phyloP scores from a whole-genome alignment of 176 grass and related monocot genomes.

The Pontederia paniculata region DNA sequence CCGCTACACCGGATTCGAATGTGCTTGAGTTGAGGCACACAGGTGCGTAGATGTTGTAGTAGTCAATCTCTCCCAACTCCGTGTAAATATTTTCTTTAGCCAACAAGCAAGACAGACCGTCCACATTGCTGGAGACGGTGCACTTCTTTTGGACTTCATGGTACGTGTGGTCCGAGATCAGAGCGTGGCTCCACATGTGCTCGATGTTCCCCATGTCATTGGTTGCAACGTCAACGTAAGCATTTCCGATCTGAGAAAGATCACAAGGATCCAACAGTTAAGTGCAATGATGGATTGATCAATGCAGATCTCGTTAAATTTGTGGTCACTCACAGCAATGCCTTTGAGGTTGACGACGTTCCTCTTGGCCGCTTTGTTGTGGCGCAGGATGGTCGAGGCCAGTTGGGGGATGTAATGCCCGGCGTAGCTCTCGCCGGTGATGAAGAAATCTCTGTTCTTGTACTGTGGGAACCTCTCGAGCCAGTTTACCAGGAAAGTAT shows the following conservation, averaged over 20 bases:
- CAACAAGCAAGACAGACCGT: background rate
- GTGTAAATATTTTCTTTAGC: background rate
- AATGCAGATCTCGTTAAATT: too few relatives aligned
- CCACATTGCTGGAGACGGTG: background rate
- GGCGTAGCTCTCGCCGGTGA: conserved; percentile 47
- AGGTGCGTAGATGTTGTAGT: conserved; percentile 11
- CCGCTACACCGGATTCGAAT: background rate
- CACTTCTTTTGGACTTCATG: background rate
- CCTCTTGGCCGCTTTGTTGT: conserved; percentile 6
- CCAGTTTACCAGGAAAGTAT: conserved; percentile 22
- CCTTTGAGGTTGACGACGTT: conserved; percentile 26
- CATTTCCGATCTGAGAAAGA: conserved; percentile 10
- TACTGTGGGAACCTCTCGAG: conserved; percentile 29
- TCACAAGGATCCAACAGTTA: background rate
- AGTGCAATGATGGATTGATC: too few relatives aligned
- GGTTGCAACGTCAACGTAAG: background rate
- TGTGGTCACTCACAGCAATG: conserved; percentile 10
- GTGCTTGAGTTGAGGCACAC: background rate
- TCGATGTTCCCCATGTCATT: background rate
- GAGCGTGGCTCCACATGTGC: conserved; percentile 1
- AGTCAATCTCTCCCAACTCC: background rate
- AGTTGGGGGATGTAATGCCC: conserved; percentile 39
- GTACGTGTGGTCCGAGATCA: conserved; percentile 6
- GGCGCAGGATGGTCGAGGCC: conserved; percentile 25
- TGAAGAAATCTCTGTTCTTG: conserved; percentile 29